Conservation (phyloP, 2,329 filamentous ascomycete species). For the Plenodomus biglobosus region DNA sequence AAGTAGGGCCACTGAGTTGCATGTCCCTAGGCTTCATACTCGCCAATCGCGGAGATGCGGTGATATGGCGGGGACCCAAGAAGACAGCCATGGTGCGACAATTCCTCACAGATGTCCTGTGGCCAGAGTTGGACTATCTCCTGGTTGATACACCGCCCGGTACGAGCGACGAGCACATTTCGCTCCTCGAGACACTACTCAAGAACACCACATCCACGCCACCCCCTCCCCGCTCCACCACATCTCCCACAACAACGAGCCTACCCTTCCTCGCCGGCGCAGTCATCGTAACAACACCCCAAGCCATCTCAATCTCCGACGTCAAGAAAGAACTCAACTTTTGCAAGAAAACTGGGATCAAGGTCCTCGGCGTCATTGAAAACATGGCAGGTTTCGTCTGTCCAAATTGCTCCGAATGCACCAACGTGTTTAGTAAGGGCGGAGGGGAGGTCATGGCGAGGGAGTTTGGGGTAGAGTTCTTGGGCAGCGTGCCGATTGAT, state of each 20-base stretch:
- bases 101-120: conserved; percentile 88
- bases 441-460: conserved; percentile 86
- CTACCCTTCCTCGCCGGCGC: conserved; percentile 67
- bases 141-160: conserved; percentile 95
- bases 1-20: conserved; percentile 69
- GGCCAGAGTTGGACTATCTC: conserved; percentile 84
- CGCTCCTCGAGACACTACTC: conserved; percentile 79
- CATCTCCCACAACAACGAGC: no score
- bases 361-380: conserved; percentile 85
- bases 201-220: conserved; percentile 31
- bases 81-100: conserved; percentile 99
- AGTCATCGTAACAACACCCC: conserved; percentile 93
- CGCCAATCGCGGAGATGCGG: conserved; percentile 78
- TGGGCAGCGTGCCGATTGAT: conserved; percentile 89
- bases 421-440: conserved; percentile 88
- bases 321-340: conserved; percentile 96
- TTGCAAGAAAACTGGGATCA: conserved; percentile 78
- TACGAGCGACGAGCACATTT: conserved; percentile 96
- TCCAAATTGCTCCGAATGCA: conserved; percentile 75
- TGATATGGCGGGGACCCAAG: conserved; percentile 97
- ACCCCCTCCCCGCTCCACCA: conserved; percentile 1
- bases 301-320: conserved; percentile 89
- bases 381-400: conserved; percentile 97
- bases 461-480: conserved; percentile 80
- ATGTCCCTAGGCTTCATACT: conserved; percentile 95